These are phyloP conservation scores for Salix arbutifolia DNA, from an alignment of 345 rosid species.

Conservation along the genomic window DNA sequence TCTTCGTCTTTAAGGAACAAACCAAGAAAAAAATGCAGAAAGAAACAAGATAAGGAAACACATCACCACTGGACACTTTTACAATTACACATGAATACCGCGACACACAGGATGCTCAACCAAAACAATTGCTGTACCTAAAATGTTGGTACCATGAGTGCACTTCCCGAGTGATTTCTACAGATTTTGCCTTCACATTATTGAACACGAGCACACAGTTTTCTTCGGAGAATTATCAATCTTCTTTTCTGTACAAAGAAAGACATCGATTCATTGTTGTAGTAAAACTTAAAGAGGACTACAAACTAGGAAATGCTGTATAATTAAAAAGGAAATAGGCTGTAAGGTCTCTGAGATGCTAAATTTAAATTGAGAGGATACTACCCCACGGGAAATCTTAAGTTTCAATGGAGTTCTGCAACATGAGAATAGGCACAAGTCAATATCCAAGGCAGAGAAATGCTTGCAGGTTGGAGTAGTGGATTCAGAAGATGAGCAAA, in stretches of 20 bases:
- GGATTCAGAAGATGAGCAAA: background rate
- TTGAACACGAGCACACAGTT: slow-evolving; percentile 76
- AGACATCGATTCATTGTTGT: slow-evolving; percentile 7
- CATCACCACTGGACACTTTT: slow-evolving; percentile 13
- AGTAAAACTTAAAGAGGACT: background rate
- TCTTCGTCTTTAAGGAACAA: slow-evolving; percentile 13
- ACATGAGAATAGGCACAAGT: background rate
- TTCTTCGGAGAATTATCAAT: slow-evolving; percentile 64
- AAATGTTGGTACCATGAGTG: slow-evolving; percentile 29
- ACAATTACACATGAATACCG: slow-evolving; percentile 17
- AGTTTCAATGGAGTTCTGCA: background rate
- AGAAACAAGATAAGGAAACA: slow-evolving; percentile 10
- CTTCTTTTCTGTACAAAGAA: slow-evolving; percentile 69
- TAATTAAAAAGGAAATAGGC: background rate
- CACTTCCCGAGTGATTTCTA: slow-evolving; percentile 19
- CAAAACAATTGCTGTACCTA: slow-evolving; percentile 36
- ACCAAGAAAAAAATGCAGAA: background rate
- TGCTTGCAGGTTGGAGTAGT: background rate
- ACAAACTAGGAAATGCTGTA: background rate
- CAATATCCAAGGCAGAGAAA: background rate
- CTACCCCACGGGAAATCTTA: background rate
- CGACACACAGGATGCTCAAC: slow-evolving; percentile 19
- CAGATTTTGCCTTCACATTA: slow-evolving; percentile 47
- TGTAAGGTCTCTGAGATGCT: background rate
- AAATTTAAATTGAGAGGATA: background rate